Percentiles rank a stretch among this genome's conserved stretches.
Evolutionary conservation across 164 flowering plant genomes (phyloP).

Genomic region (Macadamia integrifolia): DNA sequence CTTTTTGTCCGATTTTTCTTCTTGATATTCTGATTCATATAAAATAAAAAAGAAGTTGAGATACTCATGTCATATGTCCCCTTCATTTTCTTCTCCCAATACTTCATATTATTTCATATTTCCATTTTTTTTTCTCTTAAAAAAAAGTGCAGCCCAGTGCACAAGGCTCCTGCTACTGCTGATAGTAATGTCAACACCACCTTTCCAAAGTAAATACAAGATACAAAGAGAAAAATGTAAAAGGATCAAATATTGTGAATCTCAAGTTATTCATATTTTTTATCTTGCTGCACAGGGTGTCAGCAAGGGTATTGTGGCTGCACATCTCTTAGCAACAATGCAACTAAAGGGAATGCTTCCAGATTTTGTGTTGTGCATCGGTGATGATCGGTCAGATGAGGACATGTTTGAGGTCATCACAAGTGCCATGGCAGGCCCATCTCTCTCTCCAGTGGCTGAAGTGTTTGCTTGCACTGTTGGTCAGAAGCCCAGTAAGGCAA

Average conservation of each 20-base stretch:
- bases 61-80: too few relatives aligned
- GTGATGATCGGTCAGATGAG: constrained; percentile 54
- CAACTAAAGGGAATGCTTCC: constrained; percentile 33
- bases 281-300: constrained; percentile 30
- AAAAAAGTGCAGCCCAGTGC: too few relatives aligned
- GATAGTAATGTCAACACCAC: too few relatives aligned
- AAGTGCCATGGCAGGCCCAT: constrained; percentile 30
- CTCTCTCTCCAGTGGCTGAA: constrained; percentile 38
- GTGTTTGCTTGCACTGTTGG: constrained; percentile 62
- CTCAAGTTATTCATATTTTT: background rate
- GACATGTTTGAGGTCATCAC: constrained; percentile 48
- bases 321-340: constrained; percentile 34
- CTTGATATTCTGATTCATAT: too few relatives aligned
- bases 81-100: too few relatives aligned
- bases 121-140: too few relatives aligned
- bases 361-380: constrained; percentile 48
- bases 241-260: background rate
- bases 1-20: too few relatives aligned
- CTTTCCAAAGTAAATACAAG: too few relatives aligned
- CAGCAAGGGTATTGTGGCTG: constrained; percentile 44
- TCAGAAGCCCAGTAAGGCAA: constrained; percentile 50
- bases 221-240: too few relatives aligned
- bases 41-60: too few relatives aligned
- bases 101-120: too few relatives aligned
- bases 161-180: background rate